These are phyloP conservation scores for Phytophthora citrophthora DNA, from an alignment of 352 stramenopile genomes.

Conservation along the genomic window DNA sequence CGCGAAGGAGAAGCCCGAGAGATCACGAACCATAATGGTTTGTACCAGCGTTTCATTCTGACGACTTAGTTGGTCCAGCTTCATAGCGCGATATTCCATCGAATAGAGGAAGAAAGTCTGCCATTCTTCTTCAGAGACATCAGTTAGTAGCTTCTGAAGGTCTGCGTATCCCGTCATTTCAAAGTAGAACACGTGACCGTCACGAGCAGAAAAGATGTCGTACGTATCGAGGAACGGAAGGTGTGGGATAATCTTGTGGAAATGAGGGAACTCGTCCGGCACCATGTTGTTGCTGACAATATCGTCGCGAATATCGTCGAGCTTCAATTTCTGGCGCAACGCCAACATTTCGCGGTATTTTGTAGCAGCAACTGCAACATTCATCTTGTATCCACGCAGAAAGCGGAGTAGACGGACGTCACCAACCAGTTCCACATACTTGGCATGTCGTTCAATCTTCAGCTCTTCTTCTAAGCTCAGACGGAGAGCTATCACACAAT, in stretches of 20 bases:
- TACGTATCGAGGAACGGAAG: constrained; percentile 69
- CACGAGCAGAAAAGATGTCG: constrained; percentile 50
- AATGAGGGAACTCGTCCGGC: constrained; percentile 66
- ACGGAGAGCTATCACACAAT: constrained; percentile 45
- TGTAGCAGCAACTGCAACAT: constrained; percentile 62
- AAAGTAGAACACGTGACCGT: constrained; percentile 67
- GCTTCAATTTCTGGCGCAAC: constrained; percentile 57
- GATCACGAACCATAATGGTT: constrained; percentile 66
- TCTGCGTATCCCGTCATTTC: constrained; percentile 77
- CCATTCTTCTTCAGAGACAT: constrained; percentile 76
- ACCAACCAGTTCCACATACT: constrained; percentile 59
- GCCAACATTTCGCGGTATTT: constrained; percentile 75
- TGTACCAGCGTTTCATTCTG: constrained; percentile 63
- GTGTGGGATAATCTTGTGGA: constrained; percentile 72
- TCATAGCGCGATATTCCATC: constrained; percentile 74
- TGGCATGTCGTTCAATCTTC: constrained; percentile 37
- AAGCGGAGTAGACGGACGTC: constrained; percentile 76
- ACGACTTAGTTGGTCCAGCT: constrained; percentile 70
- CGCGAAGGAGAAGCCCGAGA: constrained; percentile 70
- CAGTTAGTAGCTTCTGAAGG: constrained; percentile 57
- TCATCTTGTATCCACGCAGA: constrained; percentile 76
- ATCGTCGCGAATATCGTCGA: constrained; percentile 65
- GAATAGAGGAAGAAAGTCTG: constrained; percentile 72
- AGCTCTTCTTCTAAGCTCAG: constrained; percentile 70
- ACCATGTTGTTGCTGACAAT: constrained; percentile 59